phyloP scores from a whole-genome alignment of 257 asterid species.

The Petunia axillaris region DNA sequence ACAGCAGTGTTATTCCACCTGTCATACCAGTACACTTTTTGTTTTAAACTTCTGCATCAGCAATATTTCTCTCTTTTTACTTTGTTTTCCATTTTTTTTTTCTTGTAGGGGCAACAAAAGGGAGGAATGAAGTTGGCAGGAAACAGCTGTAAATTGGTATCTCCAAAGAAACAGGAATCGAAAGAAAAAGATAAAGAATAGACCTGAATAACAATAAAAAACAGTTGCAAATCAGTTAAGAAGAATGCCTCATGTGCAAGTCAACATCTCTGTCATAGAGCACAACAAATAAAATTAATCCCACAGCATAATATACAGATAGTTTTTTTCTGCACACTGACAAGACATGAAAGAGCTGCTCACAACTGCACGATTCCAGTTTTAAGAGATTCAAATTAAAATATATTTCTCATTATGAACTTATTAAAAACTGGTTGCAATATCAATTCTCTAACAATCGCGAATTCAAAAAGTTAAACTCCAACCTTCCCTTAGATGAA shows the following conservation, averaged over 20 bases:
- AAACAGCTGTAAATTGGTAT: background rate
- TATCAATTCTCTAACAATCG: background rate
- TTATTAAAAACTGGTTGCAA: slow-evolving; percentile 10
- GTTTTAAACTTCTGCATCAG: background rate
- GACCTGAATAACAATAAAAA: background rate
- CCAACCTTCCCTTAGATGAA: slow-evolving; percentile 16
- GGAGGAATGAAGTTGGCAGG: slow-evolving; percentile 12
- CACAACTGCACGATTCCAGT: background rate
- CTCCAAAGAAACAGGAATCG: background rate
- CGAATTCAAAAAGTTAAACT: background rate
- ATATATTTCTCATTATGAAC: background rate
- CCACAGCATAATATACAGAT: slow-evolving; percentile 1
- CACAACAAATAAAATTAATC: background rate
- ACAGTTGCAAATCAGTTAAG: background rate
- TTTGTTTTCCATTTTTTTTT: background rate
- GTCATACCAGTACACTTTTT: background rate
- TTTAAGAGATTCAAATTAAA: background rate
- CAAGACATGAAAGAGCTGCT: background rate
- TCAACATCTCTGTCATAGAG: slow-evolving; percentile 18
- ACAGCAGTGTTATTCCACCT: background rate
- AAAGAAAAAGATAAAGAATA: background rate
- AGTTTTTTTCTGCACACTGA: slow-evolving; percentile 1
- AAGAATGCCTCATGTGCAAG: slow-evolving; percentile 19
- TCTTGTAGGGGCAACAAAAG: background rate
- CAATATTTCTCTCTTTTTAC: background rate